phyloP scores from a whole-genome alignment of 2,329 filamentous ascomycete species.

The Leptographium wingfieldii region DNA sequence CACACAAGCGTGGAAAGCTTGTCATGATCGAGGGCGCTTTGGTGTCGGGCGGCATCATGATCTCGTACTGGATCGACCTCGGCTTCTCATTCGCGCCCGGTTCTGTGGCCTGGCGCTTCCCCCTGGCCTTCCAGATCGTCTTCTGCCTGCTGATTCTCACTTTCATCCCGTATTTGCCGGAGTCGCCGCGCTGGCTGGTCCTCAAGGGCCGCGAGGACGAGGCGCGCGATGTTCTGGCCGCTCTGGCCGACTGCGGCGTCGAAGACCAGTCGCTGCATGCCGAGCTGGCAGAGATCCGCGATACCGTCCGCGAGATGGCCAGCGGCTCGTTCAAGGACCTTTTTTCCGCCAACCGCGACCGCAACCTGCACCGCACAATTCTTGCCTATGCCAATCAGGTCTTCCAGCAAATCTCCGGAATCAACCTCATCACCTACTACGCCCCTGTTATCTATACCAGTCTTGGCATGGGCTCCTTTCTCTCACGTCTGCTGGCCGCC shows the following conservation, averaged over 20 bases:
- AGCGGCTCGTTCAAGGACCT: slow-evolving; percentile 4
- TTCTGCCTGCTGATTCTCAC: slow-evolving; percentile 46
- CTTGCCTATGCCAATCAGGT: not conserved
- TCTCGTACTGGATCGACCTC: slow-evolving; percentile 49
- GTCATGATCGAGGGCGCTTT: slow-evolving; percentile 49
- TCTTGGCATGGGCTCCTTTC: slow-evolving; percentile 11
- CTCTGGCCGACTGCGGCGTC: slow-evolving; percentile 24
- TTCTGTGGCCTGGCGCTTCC: slow-evolving; percentile 46
- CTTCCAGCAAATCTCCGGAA: slow-evolving; percentile 13
- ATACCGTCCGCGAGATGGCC: slow-evolving; percentile 35
- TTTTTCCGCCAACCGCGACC: not conserved
- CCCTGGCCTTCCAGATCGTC: slow-evolving; percentile 42
- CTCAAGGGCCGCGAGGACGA: slow-evolving; percentile 30
- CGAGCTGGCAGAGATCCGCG: slow-evolving; percentile 39
- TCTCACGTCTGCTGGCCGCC: slow-evolving; percentile 38
- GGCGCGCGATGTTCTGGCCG: slow-evolving; percentile 29
- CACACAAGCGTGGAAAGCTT: slow-evolving; percentile 45
- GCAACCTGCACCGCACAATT: not conserved
- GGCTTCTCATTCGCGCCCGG: slow-evolving; percentile 40
- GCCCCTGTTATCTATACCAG: slow-evolving; percentile 32
- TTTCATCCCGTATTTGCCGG: slow-evolving; percentile 39
- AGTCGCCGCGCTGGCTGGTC: slow-evolving; percentile 35
- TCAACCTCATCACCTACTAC: slow-evolving; percentile 24
- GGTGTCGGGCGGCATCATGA: slow-evolving; percentile 43
- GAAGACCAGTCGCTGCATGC: slow-evolving; percentile 42